phyloP scores from a whole-genome alignment of 2,329 filamentous ascomycete species.

The Trichoderma hamatum region DNA sequence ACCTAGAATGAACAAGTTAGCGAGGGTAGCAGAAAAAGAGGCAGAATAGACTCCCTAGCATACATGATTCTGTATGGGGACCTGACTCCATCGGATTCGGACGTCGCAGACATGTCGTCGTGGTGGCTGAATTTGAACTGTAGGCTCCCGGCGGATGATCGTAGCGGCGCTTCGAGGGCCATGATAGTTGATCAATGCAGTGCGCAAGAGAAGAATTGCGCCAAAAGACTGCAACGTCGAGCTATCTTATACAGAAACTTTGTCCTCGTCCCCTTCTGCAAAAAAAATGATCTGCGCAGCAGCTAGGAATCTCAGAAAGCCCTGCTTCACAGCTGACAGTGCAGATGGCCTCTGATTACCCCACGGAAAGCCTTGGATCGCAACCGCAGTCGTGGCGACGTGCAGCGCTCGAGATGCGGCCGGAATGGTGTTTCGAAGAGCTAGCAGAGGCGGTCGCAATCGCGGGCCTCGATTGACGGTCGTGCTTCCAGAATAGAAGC shows the following conservation, averaged over 20 bases:
- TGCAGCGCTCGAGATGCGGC: constrained; percentile 18
- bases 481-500: constrained; percentile 33
- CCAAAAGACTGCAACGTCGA: neutral
- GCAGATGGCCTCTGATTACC: constrained; percentile 34
- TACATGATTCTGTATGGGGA: constrained; percentile 58
- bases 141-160: constrained; percentile 60
- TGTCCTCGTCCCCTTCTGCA: neutral
- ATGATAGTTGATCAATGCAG: constrained; percentile 33
- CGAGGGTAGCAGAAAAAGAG: neutral
- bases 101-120: constrained; percentile 57
- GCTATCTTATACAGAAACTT: neutral
- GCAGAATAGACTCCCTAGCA: constrained; percentile 33
- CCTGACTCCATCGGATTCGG: constrained; percentile 53
- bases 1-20: constrained; percentile 34
- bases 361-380: constrained; percentile 25
- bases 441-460: constrained; percentile 31
- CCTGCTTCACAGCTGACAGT: constrained; percentile 27
- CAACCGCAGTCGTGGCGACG: constrained; percentile 20
- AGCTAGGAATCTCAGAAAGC: constrained; percentile 14
- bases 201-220: constrained; percentile 1
- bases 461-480: constrained; percentile 30
- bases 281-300: constrained; percentile 4
- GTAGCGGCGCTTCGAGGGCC: constrained; percentile 57
- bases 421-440: constrained; percentile 16
- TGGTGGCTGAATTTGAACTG: constrained; percentile 47